Evolutionary conservation across 345 rosid species (phyloP).

Genomic region (Linum tenue): DNA sequence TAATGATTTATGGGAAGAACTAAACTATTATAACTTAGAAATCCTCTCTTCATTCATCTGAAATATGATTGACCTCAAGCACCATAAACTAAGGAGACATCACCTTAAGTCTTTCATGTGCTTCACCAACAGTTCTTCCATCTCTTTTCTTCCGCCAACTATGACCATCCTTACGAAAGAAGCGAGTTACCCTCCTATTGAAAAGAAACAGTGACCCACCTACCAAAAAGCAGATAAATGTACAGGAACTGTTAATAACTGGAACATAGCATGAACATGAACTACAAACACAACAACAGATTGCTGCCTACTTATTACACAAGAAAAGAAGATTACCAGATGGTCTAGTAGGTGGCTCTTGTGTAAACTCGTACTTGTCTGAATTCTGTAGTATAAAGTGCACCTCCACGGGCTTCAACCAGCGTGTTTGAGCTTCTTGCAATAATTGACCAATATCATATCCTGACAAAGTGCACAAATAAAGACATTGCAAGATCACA

Average conservation of each 20-base stretch:
- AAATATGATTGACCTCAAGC: background rate
- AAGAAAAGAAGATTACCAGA: constrained; percentile 23
- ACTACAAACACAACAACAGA: constrained; percentile 1
- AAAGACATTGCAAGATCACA: background rate
- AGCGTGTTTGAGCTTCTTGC: constrained; percentile 67
- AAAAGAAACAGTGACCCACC: constrained; percentile 86
- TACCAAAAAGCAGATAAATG: constrained; percentile 12
- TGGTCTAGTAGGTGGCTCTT: constrained; percentile 53
- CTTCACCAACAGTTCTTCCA: constrained; percentile 90
- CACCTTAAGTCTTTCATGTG: constrained; percentile 90
- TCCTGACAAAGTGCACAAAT: constrained; percentile 28
- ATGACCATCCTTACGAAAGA: constrained; percentile 87
- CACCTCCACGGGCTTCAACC: constrained; percentile 92
- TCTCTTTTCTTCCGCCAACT: constrained; percentile 80
- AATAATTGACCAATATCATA: constrained; percentile 38
- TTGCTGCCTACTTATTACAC: background rate
- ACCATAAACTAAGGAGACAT: background rate
- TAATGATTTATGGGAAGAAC: too few relatives aligned
- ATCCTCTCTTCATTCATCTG: too few relatives aligned
- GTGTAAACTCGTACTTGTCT: constrained; percentile 38
- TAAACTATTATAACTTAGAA: too few relatives aligned
- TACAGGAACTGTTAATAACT: background rate
- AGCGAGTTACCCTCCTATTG: constrained; percentile 54
- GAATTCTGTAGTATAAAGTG: constrained; percentile 56
- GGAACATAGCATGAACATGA: background rate